Evolutionary conservation across 2,329 filamentous ascomycete species (phyloP).

Genomic region (Trichoderma arundinaceum): DNA sequence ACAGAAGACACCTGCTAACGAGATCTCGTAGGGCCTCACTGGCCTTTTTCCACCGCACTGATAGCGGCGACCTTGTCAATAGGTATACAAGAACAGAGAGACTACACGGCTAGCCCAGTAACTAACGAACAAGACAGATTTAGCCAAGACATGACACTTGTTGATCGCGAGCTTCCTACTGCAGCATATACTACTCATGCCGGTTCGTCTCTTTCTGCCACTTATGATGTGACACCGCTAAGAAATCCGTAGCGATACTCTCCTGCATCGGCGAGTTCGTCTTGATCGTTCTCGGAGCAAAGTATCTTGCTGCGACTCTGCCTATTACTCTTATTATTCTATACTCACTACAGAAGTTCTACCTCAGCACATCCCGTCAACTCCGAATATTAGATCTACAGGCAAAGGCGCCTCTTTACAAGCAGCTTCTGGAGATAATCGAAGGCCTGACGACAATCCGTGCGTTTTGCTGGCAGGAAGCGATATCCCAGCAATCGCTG

Average conservation of each 20-base stretch:
- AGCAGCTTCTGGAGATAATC: slow-evolving; percentile 51
- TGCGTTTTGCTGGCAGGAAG: slow-evolving; percentile 58
- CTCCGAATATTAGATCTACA: slow-evolving; percentile 47
- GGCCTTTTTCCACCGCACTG: slow-evolving; percentile 10
- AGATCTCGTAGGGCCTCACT: background rate
- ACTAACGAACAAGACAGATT: slow-evolving; percentile 6
- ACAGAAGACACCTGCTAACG: background rate
- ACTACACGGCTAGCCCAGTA: background rate
- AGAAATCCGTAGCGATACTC: background rate
- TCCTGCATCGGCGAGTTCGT: slow-evolving; percentile 37
- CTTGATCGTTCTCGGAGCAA: slow-evolving; percentile 27
- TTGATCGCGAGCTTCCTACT: slow-evolving; percentile 37
- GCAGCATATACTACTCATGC: slow-evolving; percentile 27
- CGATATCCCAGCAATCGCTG: slow-evolving; percentile 51
- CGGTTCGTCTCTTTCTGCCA: background rate
- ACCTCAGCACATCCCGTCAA: slow-evolving; percentile 40
- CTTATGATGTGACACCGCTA: background rate
- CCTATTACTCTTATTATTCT: slow-evolving; percentile 28
- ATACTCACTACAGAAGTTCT: slow-evolving; percentile 31
- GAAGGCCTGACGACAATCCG: slow-evolving; percentile 55
- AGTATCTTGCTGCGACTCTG: slow-evolving; percentile 26
- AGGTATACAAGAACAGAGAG: slow-evolving; percentile 4
- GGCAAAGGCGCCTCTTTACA: slow-evolving; percentile 45
- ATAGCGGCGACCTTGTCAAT: slow-evolving; percentile 10
- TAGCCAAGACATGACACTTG: slow-evolving; percentile 36